These are phyloP conservation scores for Paspalum notatum DNA, from an alignment of 176 grass and related monocot genomes.

Conservation along the genomic window DNA sequence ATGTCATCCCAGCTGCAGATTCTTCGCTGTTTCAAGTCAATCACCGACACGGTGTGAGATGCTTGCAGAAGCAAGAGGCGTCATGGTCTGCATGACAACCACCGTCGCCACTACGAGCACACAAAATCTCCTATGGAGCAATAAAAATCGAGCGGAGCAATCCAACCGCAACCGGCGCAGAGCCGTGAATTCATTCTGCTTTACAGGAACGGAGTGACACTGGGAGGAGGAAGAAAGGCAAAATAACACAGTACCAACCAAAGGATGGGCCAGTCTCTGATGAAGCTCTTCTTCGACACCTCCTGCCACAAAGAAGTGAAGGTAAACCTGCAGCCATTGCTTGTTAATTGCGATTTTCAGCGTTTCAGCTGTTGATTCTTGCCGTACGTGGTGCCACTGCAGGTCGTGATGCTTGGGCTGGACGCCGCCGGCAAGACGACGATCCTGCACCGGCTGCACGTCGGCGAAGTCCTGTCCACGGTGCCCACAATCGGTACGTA, in stretches of 20 bases:
- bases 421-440: slow-evolving; percentile 48
- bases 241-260: neutral
- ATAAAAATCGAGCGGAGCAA: neutral
- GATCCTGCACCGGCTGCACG: slow-evolving; percentile 42
- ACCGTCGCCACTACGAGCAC: neutral
- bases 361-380: neutral
- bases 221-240: neutral
- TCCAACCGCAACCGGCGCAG: neutral
- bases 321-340: neutral
- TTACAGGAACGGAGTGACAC: neutral
- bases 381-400: neutral
- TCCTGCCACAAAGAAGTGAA: slow-evolving; percentile 45
- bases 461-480: slow-evolving; percentile 39
- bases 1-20: neutral
- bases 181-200: neutral
- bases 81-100: slow-evolving; percentile 13
- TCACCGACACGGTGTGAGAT: neutral
- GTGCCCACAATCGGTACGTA: slow-evolving; percentile 17
- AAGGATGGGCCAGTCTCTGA: slow-evolving; percentile 50
- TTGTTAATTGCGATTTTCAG: too few species aligned
- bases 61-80: neutral
- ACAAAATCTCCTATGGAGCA: neutral
- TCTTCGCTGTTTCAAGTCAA: neutral
- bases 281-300: slow-evolving; percentile 59
- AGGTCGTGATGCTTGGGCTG: slow-evolving; percentile 44